A percentile compares a stretch with the other conserved stretches of the same genome.
Conservation (phyloP, 169 alveolate species). For the Plasmodium gonderi region DNA sequence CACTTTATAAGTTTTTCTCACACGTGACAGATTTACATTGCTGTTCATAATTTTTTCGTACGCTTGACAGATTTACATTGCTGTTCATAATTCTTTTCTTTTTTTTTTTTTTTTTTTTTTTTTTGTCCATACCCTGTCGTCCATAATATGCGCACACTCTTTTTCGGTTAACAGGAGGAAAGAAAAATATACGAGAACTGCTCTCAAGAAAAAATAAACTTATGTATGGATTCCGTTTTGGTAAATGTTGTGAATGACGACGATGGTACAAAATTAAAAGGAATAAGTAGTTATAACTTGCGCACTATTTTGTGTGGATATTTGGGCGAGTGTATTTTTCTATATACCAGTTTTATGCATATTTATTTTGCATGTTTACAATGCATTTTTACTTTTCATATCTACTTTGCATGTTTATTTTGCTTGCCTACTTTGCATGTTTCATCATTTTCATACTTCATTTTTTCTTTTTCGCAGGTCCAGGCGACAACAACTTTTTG, state of each 20-base stretch:
- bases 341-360: background rate
- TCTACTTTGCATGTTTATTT: background rate
- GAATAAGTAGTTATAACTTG: no score
- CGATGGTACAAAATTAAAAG: slow-evolving; percentile 6
- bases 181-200: slow-evolving; percentile 67
- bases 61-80: no score
- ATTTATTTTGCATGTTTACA: background rate
- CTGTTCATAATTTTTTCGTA: no score
- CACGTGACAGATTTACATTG: no score
- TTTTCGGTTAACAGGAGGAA: slow-evolving; percentile 55
- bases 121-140: background rate
- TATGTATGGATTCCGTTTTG: slow-evolving; percentile 24
- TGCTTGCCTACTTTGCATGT: background rate
- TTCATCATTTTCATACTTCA: background rate
- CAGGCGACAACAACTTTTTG: slow-evolving; percentile 33
- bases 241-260: slow-evolving; percentile 18
- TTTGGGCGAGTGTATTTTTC: no score
- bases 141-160: background rate
- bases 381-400: no score
- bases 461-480: slow-evolving; percentile 21
- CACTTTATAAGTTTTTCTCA: no score
- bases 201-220: slow-evolving; percentile 34
- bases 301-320: no score
- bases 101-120: background rate
- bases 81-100: background rate